Conservation (phyloP, 2,329 filamentous ascomycete species). For the Talaromyces sp. region DNA sequence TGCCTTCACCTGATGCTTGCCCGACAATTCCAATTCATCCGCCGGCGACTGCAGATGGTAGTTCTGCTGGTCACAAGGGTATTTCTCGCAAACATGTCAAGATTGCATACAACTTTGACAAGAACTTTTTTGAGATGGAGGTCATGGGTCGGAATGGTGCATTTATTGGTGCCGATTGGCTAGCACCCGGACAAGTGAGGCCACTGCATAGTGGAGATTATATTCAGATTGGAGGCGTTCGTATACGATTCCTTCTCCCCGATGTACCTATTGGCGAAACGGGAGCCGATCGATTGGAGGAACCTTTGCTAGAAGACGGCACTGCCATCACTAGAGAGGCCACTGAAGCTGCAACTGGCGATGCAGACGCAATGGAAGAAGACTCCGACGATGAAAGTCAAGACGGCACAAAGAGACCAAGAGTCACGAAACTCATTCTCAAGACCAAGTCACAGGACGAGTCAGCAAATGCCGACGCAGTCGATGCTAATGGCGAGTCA, state of each 20-base stretch:
- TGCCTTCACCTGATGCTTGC: constrained; percentile 54
- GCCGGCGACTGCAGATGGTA: constrained; percentile 47
- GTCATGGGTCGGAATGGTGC: constrained; percentile 60
- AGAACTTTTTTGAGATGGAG: constrained; percentile 57
- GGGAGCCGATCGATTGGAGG: constrained; percentile 48
- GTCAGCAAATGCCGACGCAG: constrained; percentile 27
- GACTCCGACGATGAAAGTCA: constrained; percentile 33
- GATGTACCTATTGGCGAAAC: constrained; percentile 50
- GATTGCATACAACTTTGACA: constrained; percentile 60
- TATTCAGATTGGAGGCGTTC: constrained; percentile 60
- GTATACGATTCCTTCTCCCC: constrained; percentile 58
- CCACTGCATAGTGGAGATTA: constrained; percentile 57
- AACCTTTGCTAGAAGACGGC: constrained; percentile 38
- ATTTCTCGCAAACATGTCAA: constrained; percentile 63
- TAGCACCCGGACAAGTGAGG: constrained; percentile 48
- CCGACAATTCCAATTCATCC: constrained; percentile 62
- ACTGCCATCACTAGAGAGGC: constrained; percentile 26
- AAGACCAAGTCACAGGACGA: constrained; percentile 20
- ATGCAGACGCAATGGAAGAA: constrained; percentile 16
- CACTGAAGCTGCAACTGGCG: constrained; percentile 34
- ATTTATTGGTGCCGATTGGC: constrained; percentile 54
- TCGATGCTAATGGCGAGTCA: constrained; percentile 37
- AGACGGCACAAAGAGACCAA: constrained; percentile 13
- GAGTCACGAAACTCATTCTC: constrained; percentile 26
- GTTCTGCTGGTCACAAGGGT: constrained; percentile 53